Evolutionary conservation across 768 basidiomycete genomes (phyloP).

Genomic region (Exsudoporus frostii): DNA sequence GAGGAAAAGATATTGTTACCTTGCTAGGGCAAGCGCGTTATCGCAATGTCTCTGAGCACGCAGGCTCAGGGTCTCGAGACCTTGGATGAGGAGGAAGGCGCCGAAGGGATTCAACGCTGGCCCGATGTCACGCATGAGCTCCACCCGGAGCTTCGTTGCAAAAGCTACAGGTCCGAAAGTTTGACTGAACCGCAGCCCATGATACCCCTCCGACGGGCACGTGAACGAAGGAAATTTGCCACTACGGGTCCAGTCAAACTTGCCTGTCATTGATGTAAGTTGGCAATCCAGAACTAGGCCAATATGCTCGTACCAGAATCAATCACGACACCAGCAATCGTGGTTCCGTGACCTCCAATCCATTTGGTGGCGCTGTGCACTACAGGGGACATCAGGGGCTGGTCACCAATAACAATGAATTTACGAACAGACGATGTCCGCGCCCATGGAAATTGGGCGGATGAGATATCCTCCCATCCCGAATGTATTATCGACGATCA

Average conservation of each 20-base stretch:
- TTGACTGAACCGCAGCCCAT: constrained; percentile 65
- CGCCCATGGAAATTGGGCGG: constrained; percentile 68
- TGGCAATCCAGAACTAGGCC: background rate
- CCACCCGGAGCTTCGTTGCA: constrained; percentile 60
- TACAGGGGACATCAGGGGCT: background rate
- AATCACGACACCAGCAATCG: constrained; percentile 72
- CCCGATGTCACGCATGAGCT: constrained; percentile 66
- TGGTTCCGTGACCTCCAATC: constrained; percentile 81
- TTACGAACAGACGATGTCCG: constrained; percentile 65
- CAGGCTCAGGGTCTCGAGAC: constrained; percentile 73
- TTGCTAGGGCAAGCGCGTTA: constrained; percentile 68
- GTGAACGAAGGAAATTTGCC: constrained; percentile 76
- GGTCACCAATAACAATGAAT: too few relatives aligned
- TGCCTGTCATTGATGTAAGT: constrained; percentile 3
- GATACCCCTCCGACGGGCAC: constrained; percentile 71
- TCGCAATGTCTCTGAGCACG: constrained; percentile 68
- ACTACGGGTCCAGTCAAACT: constrained; percentile 69
- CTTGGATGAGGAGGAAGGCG: constrained; percentile 74
- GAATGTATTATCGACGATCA: constrained; percentile 81
- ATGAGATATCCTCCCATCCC: constrained; percentile 70
- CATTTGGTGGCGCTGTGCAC: constrained; percentile 83
- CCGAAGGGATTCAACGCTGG: constrained; percentile 66
- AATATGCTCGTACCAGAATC: constrained; percentile 49
- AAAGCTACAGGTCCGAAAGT: constrained; percentile 65
- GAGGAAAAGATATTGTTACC: constrained; percentile 22